These are phyloP conservation scores for Tricholoma sp. DNA, from an alignment of 768 basidiomycete genomes.

Conservation along the genomic window DNA sequence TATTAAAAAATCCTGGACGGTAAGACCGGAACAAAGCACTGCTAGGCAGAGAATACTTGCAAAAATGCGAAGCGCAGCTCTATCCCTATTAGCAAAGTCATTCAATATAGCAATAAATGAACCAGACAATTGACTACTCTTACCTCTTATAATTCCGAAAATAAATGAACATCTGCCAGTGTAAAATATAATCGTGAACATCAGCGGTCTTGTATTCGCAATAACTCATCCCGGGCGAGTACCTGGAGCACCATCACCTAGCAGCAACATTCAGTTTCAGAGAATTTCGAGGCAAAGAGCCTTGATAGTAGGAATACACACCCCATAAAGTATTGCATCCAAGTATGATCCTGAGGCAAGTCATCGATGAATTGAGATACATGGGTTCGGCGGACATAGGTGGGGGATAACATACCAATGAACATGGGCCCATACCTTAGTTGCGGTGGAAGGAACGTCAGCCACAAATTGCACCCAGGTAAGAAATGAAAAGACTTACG, in stretches of 20 bases:
- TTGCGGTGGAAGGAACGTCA: neutral
- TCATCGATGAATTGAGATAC: neutral
- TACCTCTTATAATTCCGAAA: conserved; percentile 36
- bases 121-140: neutral
- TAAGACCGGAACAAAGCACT: neutral
- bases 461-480: neutral
- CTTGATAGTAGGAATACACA: conserved; percentile 24
- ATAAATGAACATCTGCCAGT: conserved; percentile 23
- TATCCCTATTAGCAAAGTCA: conserved; percentile 26
- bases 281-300: neutral
- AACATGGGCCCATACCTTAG: neutral
- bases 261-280: neutral
- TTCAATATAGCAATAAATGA: neutral
- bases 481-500: neutral
- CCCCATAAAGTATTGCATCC: conserved; percentile 27
- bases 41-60: conserved; percentile 16
- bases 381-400: neutral
- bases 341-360: conserved; percentile 9
- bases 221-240: neutral
- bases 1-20: conserved; percentile 5
- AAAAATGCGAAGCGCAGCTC: conserved; percentile 34
- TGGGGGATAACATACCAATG: neutral
- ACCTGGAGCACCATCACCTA: conserved; percentile 35
- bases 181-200: neutral
- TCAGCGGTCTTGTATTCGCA: neutral